Percentiles rank a stretch among this genome's conserved stretches.
These are phyloP conservation scores for Populus deltoides DNA, from an alignment of 345 rosid genomes.

Conservation along the genomic window DNA sequence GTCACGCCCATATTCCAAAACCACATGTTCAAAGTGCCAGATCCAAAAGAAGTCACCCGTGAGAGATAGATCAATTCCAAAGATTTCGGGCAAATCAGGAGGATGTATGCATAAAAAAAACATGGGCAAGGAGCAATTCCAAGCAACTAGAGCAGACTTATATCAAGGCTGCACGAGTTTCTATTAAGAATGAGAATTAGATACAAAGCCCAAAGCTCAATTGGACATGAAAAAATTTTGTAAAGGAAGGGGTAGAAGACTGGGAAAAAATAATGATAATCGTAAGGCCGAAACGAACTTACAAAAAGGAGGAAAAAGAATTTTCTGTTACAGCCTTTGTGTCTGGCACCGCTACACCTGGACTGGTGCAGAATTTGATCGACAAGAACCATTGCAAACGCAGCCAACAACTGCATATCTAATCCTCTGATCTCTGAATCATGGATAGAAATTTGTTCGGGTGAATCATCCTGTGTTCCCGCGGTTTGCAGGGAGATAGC, in stretches of 20 bases:
- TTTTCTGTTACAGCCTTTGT: constrained; percentile 5
- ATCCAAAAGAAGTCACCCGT: neutral
- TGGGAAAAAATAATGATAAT: neutral
- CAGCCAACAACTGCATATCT: constrained; percentile 8
- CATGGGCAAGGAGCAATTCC: neutral
- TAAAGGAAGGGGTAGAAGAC: neutral
- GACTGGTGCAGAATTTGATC: constrained; percentile 16
- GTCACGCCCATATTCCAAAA: neutral
- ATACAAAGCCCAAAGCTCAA: constrained; percentile 40
- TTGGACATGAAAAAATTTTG: constrained; percentile 17
- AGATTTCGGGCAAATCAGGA: neutral
- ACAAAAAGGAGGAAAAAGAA: neutral
- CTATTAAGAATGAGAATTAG: constrained; percentile 23
- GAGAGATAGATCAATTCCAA: neutral
- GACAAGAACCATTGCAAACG: neutral
- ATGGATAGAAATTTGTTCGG: constrained; percentile 2
- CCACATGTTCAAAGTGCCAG: neutral
- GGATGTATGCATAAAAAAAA: too few species aligned
- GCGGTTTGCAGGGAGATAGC: neutral
- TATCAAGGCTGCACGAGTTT: constrained; percentile 8
- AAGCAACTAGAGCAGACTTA: neutral
- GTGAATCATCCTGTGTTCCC: neutral
- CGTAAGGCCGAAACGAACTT: neutral
- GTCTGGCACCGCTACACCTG: constrained; percentile 11
- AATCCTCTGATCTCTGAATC: constrained; percentile 3